Base-by-base conservation (phyloP, 345 rosid species). In the Syzygium aromaticum region DNA sequence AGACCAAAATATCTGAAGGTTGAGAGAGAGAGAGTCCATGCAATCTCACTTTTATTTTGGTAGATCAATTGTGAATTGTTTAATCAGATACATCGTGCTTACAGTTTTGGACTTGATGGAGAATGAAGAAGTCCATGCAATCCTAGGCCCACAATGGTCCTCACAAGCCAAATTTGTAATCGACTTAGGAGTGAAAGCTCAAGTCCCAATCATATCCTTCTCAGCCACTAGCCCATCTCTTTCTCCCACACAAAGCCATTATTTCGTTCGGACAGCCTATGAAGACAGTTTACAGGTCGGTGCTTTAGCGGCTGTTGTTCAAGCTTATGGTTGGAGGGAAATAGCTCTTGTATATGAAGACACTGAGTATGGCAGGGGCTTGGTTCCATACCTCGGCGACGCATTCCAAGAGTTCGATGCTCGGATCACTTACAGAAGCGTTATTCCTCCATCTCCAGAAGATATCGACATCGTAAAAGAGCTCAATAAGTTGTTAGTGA, bases 61-160 rank as follows among this genome's bases (percentile, higher is more conserved):
- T 52, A 16, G 21, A 16, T 52, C 54, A 16, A 15, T 43, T 43
- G 46, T 43, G 46, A 43, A 43, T 54, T 54, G 57, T 54, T 54
- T 54, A 8, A 54, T 54, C 57, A 54, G 7, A 54, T 54, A 54
- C 57, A 54, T 54, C 19, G 21, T 38, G 21, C 25, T 5, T 77
- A 59, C 93, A 91, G 94, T 90, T 27, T 19, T 88, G 11, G 92
- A 93, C 28, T 82, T 92, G 87, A 87, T 93, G 54, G 30, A 90
- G 49, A 92, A 93, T 51, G 87, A 63, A 40, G 51, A 89, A 77
- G 93, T 91, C 33, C 88, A 90, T 11, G 93, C 92, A n/a, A 92
- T 93, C 61, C 30, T 93, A 3, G 94, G 93, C 5, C 93, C 93
- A 43, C 43, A 54, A 49, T 59, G 82, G 51, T 88, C 93, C 19